phyloP scores from a whole-genome alignment of 352 stramenopile genomes.

The Globisporangium iwayamae region DNA sequence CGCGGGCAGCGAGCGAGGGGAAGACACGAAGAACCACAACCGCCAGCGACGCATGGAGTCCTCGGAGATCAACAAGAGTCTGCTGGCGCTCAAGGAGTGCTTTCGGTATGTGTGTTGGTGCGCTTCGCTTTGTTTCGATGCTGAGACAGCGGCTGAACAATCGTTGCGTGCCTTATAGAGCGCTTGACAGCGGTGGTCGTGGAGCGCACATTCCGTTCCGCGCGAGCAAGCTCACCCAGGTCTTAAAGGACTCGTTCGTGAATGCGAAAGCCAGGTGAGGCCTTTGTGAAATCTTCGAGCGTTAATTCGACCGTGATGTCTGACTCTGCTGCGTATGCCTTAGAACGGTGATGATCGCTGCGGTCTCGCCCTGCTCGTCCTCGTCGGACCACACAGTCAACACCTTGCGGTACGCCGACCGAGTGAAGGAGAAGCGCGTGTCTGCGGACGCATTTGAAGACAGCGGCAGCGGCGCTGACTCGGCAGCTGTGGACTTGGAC shows the following conservation, averaged over 20 bases:
- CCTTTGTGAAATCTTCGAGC: too few species aligned
- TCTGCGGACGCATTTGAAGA: constrained; percentile 69
- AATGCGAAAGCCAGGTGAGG: constrained; percentile 85
- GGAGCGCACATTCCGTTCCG: constrained; percentile 94
- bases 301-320: too few species aligned
- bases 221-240: constrained; percentile 95
- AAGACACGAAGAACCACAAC: constrained; percentile 94
- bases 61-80: constrained; percentile 97
- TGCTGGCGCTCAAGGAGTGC: constrained; percentile 96
- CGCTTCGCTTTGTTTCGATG: not conserved
- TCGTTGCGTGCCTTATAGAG: constrained; percentile 29
- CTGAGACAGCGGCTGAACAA: not conserved
- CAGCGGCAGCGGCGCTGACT: constrained; percentile 18
- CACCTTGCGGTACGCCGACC: constrained; percentile 96
- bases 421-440: constrained; percentile 95
- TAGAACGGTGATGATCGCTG: constrained; percentile 96
- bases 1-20: constrained; percentile 93
- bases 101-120: constrained; percentile 64
- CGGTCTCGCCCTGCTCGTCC: constrained; percentile 91
- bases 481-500: constrained; percentile 39
- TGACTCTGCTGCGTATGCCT: not conserved
- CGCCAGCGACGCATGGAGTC: constrained; percentile 93
- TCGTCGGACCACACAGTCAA: constrained; percentile 96
- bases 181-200: constrained; percentile 88
- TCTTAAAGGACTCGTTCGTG: constrained; percentile 98